phyloP scores from a whole-genome alignment of 2,329 filamentous ascomycete genomes.

The Elsinoe fawcettii region DNA sequence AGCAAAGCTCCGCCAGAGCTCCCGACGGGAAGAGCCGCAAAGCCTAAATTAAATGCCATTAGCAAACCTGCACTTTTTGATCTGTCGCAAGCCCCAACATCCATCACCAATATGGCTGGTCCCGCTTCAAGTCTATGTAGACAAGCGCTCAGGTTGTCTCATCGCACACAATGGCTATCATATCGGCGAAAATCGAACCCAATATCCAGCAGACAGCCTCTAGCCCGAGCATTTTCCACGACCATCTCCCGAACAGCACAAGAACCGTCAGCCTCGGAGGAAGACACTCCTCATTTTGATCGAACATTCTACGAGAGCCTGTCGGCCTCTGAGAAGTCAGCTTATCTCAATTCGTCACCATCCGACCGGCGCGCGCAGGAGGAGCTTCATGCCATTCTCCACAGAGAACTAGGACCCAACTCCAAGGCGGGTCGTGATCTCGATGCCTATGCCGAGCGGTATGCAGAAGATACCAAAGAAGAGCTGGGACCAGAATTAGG shows the following conservation, averaged over 20 bases:
- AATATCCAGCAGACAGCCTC: neutral
- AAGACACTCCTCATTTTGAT: conserved; percentile 18
- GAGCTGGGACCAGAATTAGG: conserved; percentile 17
- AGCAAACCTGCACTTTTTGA: neutral
- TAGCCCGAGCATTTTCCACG: neutral
- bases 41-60: conserved; percentile 1
- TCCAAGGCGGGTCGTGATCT: conserved; percentile 14
- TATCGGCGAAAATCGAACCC: conserved; percentile 5
- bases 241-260: neutral
- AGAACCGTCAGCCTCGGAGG: neutral
- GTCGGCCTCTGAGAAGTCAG: conserved; percentile 17
- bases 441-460: conserved; percentile 5
- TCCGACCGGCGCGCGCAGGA: conserved; percentile 19
- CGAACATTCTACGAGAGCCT: conserved; percentile 17
- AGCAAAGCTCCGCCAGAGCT: neutral
- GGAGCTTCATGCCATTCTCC: conserved; percentile 8
- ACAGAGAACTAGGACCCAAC: conserved; percentile 15
- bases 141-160: conserved; percentile 5
- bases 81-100: too few species aligned
- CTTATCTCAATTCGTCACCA: conserved; percentile 18
- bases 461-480: conserved; percentile 9
- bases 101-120: conserved; percentile 4
- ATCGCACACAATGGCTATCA: conserved; percentile 15
- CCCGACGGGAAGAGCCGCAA: neutral
- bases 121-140: neutral